Percentiles rank a stretch among this genome's conserved stretches.
phyloP scores from a whole-genome alignment of 139 green algal genomes.

The Chlorella sorokiniana region DNA sequence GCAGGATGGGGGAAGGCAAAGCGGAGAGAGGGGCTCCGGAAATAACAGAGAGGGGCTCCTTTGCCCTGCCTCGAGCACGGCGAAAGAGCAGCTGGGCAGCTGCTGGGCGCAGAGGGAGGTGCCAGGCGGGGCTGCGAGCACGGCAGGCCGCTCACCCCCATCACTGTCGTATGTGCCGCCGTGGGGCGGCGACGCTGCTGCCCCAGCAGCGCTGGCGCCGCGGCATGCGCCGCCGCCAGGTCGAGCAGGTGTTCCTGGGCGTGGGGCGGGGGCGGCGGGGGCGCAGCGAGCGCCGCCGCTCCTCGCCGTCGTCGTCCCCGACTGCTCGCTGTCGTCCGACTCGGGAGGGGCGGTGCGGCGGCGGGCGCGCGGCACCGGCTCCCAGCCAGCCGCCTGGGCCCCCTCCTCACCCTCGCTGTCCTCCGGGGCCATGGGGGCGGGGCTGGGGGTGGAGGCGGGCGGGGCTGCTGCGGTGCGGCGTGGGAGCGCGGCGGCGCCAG shows the following conservation, averaged over 20 bases:
- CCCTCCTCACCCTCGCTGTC: conserved; percentile 13
- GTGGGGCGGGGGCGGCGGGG: conserved; percentile 2
- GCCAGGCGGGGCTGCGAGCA: neutral
- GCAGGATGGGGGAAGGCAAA: neutral
- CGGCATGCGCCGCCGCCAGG: neutral
- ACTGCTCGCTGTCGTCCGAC: conserved; percentile 31
- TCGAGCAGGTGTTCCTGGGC: conserved; percentile 15
- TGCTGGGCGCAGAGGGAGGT: neutral
- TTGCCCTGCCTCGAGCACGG: too few species aligned
- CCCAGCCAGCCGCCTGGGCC: neutral
- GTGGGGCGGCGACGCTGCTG: neutral
- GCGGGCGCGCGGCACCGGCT: too few species aligned
- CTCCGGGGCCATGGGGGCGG: neutral
- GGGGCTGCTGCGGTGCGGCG: neutral
- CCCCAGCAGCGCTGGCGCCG: neutral
- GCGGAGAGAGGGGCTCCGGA: neutral
- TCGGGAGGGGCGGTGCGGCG: neutral
- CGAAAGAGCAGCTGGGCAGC: neutral
- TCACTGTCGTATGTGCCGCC: conserved; percentile 24
- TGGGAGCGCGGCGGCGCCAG: neutral
- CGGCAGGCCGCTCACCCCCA: conserved; percentile 1
- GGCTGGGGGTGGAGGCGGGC: neutral
- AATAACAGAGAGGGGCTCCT: too few species aligned
- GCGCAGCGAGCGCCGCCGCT: conserved; percentile 17
- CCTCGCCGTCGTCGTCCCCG: conserved; percentile 4